phyloP scores from a whole-genome alignment of 2,329 filamentous ascomycete genomes.

The Venturia aucupariae region DNA sequence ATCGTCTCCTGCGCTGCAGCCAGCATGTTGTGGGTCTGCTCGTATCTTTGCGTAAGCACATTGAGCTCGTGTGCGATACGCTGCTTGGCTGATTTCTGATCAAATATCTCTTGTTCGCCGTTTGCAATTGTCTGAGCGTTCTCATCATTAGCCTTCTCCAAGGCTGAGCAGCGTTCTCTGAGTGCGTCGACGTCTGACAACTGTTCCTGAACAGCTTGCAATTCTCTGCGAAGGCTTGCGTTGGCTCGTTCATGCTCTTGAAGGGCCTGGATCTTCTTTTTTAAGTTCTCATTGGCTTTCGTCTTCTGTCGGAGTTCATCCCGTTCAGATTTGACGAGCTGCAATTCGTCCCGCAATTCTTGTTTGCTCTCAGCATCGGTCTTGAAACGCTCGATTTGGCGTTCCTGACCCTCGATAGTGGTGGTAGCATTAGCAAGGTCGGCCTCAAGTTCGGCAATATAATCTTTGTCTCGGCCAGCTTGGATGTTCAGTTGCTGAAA shows the following conservation, averaged over 20 bases:
- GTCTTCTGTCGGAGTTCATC: slow-evolving; percentile 40
- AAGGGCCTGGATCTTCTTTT: slow-evolving; percentile 43
- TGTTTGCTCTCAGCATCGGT: slow-evolving; percentile 35
- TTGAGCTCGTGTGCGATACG: slow-evolving; percentile 40
- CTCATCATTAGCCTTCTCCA: slow-evolving; percentile 43
- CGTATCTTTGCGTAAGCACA: slow-evolving; percentile 37
- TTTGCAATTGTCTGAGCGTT: slow-evolving; percentile 41
- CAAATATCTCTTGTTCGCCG: slow-evolving; percentile 43
- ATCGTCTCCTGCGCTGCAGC: slow-evolving; percentile 39
- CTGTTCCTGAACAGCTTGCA: slow-evolving; percentile 35
- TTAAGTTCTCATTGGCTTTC: slow-evolving; percentile 43
- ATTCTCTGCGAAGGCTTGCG: slow-evolving; percentile 34
- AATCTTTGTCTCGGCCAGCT: slow-evolving; percentile 33
- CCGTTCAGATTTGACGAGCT: slow-evolving; percentile 38
- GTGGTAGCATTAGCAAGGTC: slow-evolving; percentile 37
- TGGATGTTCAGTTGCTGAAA: slow-evolving; percentile 15
- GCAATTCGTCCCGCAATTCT: slow-evolving; percentile 42
- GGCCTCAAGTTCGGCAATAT: slow-evolving; percentile 41
- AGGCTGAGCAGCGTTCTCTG: slow-evolving; percentile 33
- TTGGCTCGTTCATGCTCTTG: slow-evolving; percentile 39
- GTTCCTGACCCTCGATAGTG: slow-evolving; percentile 36
- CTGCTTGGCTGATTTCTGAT: slow-evolving; percentile 39
- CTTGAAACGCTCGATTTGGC: slow-evolving; percentile 35
- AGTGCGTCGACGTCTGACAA: slow-evolving; percentile 36
- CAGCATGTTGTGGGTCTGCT: slow-evolving; percentile 38